Conservation (phyloP, 2,329 filamentous ascomycete genomes). For the Colletotrichum sublineola region DNA sequence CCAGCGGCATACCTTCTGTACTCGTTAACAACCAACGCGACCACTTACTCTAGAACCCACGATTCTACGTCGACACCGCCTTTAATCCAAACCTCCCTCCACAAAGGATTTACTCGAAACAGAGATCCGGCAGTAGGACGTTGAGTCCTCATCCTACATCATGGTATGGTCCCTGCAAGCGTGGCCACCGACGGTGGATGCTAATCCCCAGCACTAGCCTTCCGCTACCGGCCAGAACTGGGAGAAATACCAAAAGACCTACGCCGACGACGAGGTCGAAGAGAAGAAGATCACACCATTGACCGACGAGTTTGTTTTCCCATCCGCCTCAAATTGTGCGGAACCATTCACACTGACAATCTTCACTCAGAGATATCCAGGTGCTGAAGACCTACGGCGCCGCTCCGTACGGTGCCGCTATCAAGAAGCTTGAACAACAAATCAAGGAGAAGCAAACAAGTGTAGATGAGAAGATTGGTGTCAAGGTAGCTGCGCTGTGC, state of each 20-base stretch:
- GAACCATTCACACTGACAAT: conserved; percentile 44
- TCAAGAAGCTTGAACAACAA: conserved; percentile 98
- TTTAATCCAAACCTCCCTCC: neutral
- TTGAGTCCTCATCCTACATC: conserved; percentile 51
- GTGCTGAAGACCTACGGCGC: conserved; percentile 99
- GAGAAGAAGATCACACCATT: conserved; percentile 99
- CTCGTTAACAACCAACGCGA: conserved; percentile 30
- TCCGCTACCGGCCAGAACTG: conserved; percentile 93
- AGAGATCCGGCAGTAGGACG: conserved; percentile 41
- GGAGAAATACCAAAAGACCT: conserved; percentile 99
- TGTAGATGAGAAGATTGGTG: conserved; percentile 98
- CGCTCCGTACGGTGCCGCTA: conserved; percentile 90
- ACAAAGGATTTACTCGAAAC: neutral
- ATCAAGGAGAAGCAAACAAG: conserved; percentile 99
- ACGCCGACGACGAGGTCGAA: conserved; percentile 94
- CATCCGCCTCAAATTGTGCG: conserved; percentile 45
- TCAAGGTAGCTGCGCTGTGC: conserved; percentile 68
- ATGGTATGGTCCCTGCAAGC: conserved; percentile 54
- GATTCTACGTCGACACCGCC: conserved; percentile 21
- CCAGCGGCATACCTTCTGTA: conserved; percentile 12
- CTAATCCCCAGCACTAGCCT: conserved; percentile 73
- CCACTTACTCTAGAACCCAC: conserved; percentile 14
- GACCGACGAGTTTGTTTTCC: conserved; percentile 85
- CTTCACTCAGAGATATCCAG: conserved; percentile 85
- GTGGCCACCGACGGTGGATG: conserved; percentile 42